Percentiles rank a stretch among this genome's conserved stretches.
Conservation (phyloP, 2,329 filamentous ascomycete genomes). For the Aquanectria penicillioides region DNA sequence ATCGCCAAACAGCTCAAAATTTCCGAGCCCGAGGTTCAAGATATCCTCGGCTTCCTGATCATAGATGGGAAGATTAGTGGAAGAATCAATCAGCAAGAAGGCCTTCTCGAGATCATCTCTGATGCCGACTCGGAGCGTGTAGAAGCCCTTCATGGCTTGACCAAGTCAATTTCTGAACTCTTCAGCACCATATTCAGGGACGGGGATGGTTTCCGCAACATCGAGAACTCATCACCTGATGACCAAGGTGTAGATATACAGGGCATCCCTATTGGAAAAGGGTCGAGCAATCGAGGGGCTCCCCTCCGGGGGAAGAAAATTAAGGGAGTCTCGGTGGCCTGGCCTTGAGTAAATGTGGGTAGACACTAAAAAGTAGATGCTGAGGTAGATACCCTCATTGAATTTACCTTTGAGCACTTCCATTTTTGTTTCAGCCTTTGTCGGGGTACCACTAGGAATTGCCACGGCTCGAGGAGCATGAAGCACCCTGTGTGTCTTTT, state of each 20-base stretch:
- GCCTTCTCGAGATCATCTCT: slow-evolving; percentile 83
- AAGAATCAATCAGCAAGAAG: slow-evolving; percentile 88
- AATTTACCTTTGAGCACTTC: not conserved
- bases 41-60: slow-evolving; percentile 95
- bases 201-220: slow-evolving; percentile 71
- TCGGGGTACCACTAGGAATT: not conserved
- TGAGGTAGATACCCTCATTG: not conserved
- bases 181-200: slow-evolving; percentile 81
- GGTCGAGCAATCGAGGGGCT: slow-evolving; percentile 4
- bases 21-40: slow-evolving; percentile 85
- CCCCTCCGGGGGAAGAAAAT: slow-evolving; percentile 36
- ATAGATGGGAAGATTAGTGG: slow-evolving; percentile 88
- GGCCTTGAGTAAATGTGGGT: slow-evolving; percentile 21
- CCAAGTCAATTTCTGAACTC: slow-evolving; percentile 73
- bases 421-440: not conserved
- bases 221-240: slow-evolving; percentile 37
- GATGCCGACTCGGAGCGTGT: slow-evolving; percentile 79
- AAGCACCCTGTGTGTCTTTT: no score
- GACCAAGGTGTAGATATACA: slow-evolving; percentile 46
- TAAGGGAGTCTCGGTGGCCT: slow-evolving; percentile 26
- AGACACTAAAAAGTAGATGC: slow-evolving; percentile 2
- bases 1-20: slow-evolving; percentile 91
- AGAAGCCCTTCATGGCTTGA: slow-evolving; percentile 78
- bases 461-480: slow-evolving; percentile 2
- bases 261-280: slow-evolving; percentile 32